Percentiles rank a stretch among this genome's conserved stretches.
Conservation (phyloP, 495 filamentous ascomycete species). For the Cercophora newfieldiana region DNA sequence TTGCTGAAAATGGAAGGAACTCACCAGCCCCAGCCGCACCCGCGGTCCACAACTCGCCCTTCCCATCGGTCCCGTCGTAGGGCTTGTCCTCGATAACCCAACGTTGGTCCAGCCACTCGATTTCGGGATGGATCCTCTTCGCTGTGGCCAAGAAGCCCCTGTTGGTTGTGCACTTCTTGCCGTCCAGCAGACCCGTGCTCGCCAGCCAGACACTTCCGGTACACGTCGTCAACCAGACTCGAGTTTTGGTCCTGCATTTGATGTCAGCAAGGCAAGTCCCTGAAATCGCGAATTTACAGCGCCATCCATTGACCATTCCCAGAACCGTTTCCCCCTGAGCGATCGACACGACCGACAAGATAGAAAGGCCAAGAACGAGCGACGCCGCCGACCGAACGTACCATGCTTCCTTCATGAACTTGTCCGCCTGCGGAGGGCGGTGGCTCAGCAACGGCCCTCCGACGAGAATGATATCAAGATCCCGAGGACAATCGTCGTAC, state of each 20-base stretch:
- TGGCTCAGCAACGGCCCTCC: slow-evolving; percentile 27
- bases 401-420: slow-evolving; percentile 29
- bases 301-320: neutral
- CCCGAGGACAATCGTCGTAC: slow-evolving; percentile 28
- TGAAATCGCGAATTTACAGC: neutral
- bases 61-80: slow-evolving; percentile 15
- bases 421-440: slow-evolving; percentile 20
- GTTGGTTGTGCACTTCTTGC: slow-evolving; percentile 25
- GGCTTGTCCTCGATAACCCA: slow-evolving; percentile 31
- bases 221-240: slow-evolving; percentile 31
- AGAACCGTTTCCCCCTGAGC: no score
- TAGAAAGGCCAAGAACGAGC: no score
- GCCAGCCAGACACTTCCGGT: slow-evolving; percentile 28
- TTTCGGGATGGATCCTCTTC: slow-evolving; percentile 16
- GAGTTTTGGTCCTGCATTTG: slow-evolving; percentile 15
- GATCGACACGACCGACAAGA: no score
- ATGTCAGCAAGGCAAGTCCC: neutral
- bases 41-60: slow-evolving; percentile 33
- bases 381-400: neutral
- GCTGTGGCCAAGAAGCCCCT: slow-evolving; percentile 16
- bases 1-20: slow-evolving; percentile 7
- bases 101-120: slow-evolving; percentile 26
- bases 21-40: slow-evolving; percentile 29
- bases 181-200: slow-evolving; percentile 21
- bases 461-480: slow-evolving; percentile 26